phyloP scores from a whole-genome alignment of 495 filamentous ascomycete species.

The Hypoxylon trugodes region DNA sequence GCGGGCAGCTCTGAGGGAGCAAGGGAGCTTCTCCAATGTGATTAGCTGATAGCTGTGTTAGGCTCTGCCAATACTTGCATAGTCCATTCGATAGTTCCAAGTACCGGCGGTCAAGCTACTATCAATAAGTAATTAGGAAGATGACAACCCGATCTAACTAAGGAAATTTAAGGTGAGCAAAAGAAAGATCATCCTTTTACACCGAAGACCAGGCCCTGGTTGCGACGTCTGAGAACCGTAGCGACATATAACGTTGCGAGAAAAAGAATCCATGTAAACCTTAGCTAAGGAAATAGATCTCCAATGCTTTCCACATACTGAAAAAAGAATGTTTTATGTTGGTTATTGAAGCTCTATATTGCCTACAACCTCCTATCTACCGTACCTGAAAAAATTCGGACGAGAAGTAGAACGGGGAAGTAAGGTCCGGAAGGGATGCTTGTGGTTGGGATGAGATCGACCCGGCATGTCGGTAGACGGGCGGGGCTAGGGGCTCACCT shows the following conservation, averaged over 20 bases:
- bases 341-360: constrained; percentile 5
- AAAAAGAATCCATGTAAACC: constrained; percentile 27
- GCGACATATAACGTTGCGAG: constrained; percentile 29
- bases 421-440: constrained; percentile 36
- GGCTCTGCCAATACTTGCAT: constrained; percentile 2
- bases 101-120: constrained; percentile 2
- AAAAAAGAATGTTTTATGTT: constrained; percentile 19
- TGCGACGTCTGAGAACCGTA: constrained; percentile 26
- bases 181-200: constrained; percentile 1
- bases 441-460: constrained; percentile 31
- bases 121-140: background rate
- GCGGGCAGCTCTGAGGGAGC: constrained; percentile 14
- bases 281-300: constrained; percentile 13
- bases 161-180: constrained; percentile 19
- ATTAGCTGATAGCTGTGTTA: constrained; percentile 27
- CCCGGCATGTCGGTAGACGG: constrained; percentile 31
- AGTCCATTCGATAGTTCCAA: constrained; percentile 24
- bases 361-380: background rate
- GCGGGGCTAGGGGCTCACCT: constrained; percentile 16
- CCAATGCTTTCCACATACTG: constrained; percentile 9
- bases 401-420: constrained; percentile 14
- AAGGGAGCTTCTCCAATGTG: constrained; percentile 7
- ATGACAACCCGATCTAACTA: constrained; percentile 17
- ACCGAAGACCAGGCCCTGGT: constrained; percentile 18
- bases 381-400: constrained; percentile 8